These are phyloP conservation scores for Neodidymelliopsis sp. DNA, from an alignment of 2,329 filamentous ascomycete genomes.

Conservation along the genomic window DNA sequence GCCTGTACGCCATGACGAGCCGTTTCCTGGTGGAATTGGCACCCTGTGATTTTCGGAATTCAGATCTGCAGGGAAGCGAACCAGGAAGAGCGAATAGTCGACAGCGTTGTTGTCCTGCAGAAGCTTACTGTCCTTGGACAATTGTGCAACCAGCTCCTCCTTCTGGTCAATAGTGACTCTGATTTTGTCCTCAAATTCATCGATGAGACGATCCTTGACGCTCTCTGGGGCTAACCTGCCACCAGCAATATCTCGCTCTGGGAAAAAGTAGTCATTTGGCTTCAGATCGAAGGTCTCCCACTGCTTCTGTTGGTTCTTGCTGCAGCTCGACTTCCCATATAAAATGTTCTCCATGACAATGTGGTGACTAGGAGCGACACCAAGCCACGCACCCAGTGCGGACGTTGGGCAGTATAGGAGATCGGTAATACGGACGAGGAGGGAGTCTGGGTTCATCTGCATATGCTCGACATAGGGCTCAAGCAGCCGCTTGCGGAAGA, in stretches of 20 bases:
- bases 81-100: conserved; percentile 78
- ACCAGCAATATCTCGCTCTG: conserved; percentile 73
- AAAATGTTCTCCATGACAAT: conserved; percentile 82
- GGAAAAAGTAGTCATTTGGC: conserved; percentile 77
- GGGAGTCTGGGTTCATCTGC: conserved; percentile 63
- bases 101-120: conserved; percentile 70
- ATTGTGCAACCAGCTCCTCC: conserved; percentile 61
- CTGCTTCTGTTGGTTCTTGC: conserved; percentile 51
- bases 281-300: conserved; percentile 82
- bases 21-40: conserved; percentile 43
- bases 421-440: conserved; percentile 76
- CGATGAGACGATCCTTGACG: conserved; percentile 70
- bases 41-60: conserved; percentile 30
- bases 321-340: conserved; percentile 61
- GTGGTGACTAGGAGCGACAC: conserved; percentile 72
- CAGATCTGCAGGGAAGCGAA: conserved; percentile 60
- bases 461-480: conserved; percentile 71
- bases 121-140: conserved; percentile 70
- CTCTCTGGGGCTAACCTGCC: conserved; percentile 69
- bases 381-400: conserved; percentile 67
- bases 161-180: conserved; percentile 63
- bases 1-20: conserved; percentile 66
- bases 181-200: conserved; percentile 73
- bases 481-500: conserved; percentile 73
- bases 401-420: conserved; percentile 65